These are phyloP conservation scores for Aspergillus sparsus DNA, from an alignment of 495 filamentous ascomycete species.

Conservation along the genomic window DNA sequence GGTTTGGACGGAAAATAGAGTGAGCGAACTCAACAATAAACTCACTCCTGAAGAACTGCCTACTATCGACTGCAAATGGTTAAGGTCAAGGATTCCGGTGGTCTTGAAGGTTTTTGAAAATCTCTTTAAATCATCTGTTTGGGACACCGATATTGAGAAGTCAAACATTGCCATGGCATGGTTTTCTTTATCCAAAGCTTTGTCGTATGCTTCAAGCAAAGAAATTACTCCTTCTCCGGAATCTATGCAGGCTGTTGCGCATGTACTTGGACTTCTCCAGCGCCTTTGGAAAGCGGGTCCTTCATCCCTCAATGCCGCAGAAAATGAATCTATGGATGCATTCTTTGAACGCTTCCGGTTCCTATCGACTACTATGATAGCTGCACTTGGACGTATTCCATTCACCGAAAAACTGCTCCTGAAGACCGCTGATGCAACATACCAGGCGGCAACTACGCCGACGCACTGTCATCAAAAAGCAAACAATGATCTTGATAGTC, in stretches of 20 bases:
- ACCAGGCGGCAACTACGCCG: constrained; percentile 52
- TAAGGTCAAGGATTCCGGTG: constrained; percentile 64
- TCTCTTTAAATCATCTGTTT: constrained; percentile 59
- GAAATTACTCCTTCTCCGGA: constrained; percentile 89
- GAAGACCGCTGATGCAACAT: constrained; percentile 42
- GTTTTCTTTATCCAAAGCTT: constrained; percentile 63
- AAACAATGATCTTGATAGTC: constrained; percentile 35
- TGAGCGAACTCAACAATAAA: constrained; percentile 51
- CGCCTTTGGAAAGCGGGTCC: constrained; percentile 61
- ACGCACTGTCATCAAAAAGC: constrained; percentile 34
- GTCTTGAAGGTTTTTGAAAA: constrained; percentile 67
- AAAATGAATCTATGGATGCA: constrained; percentile 27
- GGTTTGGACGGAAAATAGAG: constrained; percentile 71
- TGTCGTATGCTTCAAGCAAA: constrained; percentile 78
- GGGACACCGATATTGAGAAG: constrained; percentile 45
- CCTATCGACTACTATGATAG: constrained; percentile 62
- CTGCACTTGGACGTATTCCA: constrained; percentile 66
- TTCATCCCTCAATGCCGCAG: constrained; percentile 38
- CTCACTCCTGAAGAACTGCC: constrained; percentile 74
- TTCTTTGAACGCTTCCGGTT: constrained; percentile 64
- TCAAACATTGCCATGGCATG: constrained; percentile 61
- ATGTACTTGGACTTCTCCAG: constrained; percentile 65
- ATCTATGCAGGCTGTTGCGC: constrained; percentile 73
- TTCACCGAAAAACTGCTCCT: constrained; percentile 75
- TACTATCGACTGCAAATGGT: constrained; percentile 79